Percentiles rank a stretch among this genome's conserved stretches.
Evolutionary conservation across 805 yeast genomes (phyloP).

Genomic region (Starmerella etchellsii): DNA sequence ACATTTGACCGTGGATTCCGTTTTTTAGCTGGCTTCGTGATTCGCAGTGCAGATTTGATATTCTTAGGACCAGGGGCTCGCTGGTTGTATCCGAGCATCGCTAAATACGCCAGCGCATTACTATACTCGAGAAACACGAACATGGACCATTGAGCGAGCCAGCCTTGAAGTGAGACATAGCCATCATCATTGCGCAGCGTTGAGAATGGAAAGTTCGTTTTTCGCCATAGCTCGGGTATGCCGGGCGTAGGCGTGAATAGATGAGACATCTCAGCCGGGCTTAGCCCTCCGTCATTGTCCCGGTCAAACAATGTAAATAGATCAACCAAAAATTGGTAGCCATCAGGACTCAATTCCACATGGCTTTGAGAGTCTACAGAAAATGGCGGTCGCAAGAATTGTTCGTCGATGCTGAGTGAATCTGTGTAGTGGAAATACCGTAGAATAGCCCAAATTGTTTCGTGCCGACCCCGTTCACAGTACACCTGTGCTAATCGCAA

Average conservation of each 20-base stretch:
- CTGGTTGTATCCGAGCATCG: conserved; percentile 73
- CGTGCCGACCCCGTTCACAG: conserved; percentile 88
- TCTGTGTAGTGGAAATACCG: conserved; percentile 85
- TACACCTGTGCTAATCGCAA: conserved; percentile 63
- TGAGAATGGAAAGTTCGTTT: conserved; percentile 70
- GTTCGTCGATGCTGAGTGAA: conserved; percentile 71
- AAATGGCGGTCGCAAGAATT: conserved; percentile 62
- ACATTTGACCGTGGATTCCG: conserved; percentile 52
- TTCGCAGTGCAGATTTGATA: conserved; percentile 45
- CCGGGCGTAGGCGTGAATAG: conserved; percentile 89
- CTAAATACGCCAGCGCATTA: conserved; percentile 76
- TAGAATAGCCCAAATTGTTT: conserved; percentile 91
- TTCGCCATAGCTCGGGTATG: conserved; percentile 74
- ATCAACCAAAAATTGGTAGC: conserved; percentile 85
- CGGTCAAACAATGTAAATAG: conserved; percentile 75
- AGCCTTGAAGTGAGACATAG: conserved; percentile 84
- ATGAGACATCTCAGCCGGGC: conserved; percentile 51
- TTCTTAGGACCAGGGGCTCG: conserved; percentile 20
- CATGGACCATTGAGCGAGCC: conserved; percentile 99
- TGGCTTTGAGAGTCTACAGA: conserved; percentile 64
- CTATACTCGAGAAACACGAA: conserved; percentile 77
- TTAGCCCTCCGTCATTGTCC: conserved; percentile 94
- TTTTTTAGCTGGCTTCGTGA: conserved; percentile 67
- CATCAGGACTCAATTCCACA: conserved; percentile 85
- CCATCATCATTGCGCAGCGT: conserved; percentile 87